These are phyloP conservation scores for Rosellinia necatrix DNA, from an alignment of 2,329 filamentous ascomycete species.

Conservation along the genomic window DNA sequence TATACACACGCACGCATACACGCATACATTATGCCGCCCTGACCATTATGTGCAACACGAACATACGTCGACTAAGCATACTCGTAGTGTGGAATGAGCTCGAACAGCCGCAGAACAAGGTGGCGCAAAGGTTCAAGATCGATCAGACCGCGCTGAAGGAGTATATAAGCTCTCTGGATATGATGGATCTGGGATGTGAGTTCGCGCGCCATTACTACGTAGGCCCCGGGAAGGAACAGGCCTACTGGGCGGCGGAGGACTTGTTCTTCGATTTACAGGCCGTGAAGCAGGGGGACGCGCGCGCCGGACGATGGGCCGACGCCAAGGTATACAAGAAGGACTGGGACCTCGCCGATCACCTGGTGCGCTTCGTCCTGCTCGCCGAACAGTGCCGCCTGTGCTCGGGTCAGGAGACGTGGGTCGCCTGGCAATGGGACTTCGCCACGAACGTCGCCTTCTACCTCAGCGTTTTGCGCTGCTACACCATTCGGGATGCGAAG, in stretches of 20 bases:
- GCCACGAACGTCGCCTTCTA: constrained; percentile 31
- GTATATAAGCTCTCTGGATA: constrained; percentile 33
- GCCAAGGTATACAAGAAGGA: constrained; percentile 28
- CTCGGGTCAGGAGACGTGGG: constrained; percentile 33
- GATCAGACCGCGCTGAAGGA: constrained; percentile 35
- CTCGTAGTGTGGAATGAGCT: constrained; percentile 32
- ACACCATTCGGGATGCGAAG: constrained; percentile 31
- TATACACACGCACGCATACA: not conserved
- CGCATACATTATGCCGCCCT: not conserved
- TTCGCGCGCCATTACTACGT: constrained; percentile 31
- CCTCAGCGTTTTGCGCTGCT: constrained; percentile 35
- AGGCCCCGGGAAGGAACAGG: constrained; percentile 23
- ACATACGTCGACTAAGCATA: constrained; percentile 13
- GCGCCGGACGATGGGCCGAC: constrained; percentile 25
- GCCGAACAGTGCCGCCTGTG: constrained; percentile 31
- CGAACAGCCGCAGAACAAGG: constrained; percentile 27
- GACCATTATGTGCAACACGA: not conserved
- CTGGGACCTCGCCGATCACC: constrained; percentile 36
- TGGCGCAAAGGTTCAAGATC: constrained; percentile 30
- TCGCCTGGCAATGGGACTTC: constrained; percentile 29
- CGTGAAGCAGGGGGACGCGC: constrained; percentile 35
- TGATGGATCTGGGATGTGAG: constrained; percentile 35
- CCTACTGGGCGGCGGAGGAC: constrained; percentile 34
- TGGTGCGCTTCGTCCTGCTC: constrained; percentile 36
- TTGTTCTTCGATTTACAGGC: constrained; percentile 38